Base-by-base conservation (phyloP, 2,329 filamentous ascomycete species). In the Aspergillus terreus region DNA sequence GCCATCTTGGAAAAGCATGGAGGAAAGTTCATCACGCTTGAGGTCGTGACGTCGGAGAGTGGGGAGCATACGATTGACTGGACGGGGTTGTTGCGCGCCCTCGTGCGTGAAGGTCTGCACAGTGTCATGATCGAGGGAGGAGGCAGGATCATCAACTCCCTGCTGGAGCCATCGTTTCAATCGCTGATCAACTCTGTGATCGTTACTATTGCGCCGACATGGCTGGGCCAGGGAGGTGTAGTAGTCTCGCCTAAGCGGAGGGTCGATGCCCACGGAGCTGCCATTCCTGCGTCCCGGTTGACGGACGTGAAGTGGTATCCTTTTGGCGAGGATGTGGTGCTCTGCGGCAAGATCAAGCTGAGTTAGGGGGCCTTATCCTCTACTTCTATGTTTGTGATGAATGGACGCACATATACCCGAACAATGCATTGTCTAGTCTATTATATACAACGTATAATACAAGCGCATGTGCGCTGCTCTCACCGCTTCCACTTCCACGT, bases 71-170 rank as follows among this genome's bases (percentile, higher is more conserved):
- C 49, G 4, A 61, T 71, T 53, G 69, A 77, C 27, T 95, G 89
- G 90, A 65, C 61, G 1, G 74, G 76, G 27, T 76, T 94, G 4
- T 70, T 94, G 14, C 65, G 66, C 12, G 70, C 72, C 2, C 67
- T 95, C 25, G 69, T 63, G 17, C 63, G 60, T 1, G 76, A 86
- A 58, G 83, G 83, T 1, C 70, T 95, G 15, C 64, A 67, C 38
- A 95, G 90, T 65, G 77, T 96, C 47, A 96, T 96, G 92, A 79
- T 96, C 38, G 92, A 96, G 66, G 92, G 92, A 0, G 92, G 92
- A 3, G 91, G 82, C 0, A 74, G 77, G 12, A 82, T 96, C 27
- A 95, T 96, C 66, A 94, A 94, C 63, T 82, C 86, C 2, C 72
- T 96, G 4, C 77, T 96, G 6, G 73, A 78, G 23, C 76, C 80